Evolutionary conservation across 31 red algal species (phyloP), one percentile per base, ranked within the genome.

Genomic region (Porphyra umbilicalis): DNA sequence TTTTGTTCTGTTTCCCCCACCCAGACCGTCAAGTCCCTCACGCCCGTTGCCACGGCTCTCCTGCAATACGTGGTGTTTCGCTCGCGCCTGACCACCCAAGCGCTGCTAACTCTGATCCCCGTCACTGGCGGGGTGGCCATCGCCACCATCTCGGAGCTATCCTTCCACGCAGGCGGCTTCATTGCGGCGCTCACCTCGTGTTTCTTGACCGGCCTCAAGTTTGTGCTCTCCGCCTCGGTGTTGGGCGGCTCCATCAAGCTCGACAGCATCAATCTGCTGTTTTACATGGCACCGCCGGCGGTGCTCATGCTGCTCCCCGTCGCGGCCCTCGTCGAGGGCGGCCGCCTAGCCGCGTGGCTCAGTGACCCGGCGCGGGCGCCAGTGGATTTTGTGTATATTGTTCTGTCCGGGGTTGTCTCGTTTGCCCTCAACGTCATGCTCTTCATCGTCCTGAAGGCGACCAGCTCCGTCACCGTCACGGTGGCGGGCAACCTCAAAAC

Each of bases 401-500:
- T 94, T 2, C 76, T 91, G 34, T 90, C 86, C 76, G 91, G 89
- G n/a, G 14, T 94, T 75, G 79, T 98, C 36, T 88, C 90, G 15
- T 94, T 87, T 35, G 76, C 88, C 35, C 85, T 94, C 31, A 98
- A 98, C 75, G 89, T 91, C 36, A 90, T 90, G 34, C 75, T 90
- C 77, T 98, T 98, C 78, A 85, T 88, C 40, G 92, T 94, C 3
- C 88, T 98, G 46, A 92, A 98, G 87, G 89, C 89, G 4, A 92
- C 90, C 9, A 92, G 87, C 80, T 90, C 88, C 13, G 91, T 98
- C 5, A 98, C 95, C 2, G 89, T 89, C 37, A 92, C 95, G 15
- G 88, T 94, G 4, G 95, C 92, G 33, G 92, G 92, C n/a, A 98
- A 94, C 39, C 80, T 98, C 38, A 98, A 98, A 83, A 92, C 89